A percentile compares a stretch with the other conserved stretches of the same genome.
phyloP scores from a whole-genome alignment of 2,329 filamentous ascomycete genomes.

The Hypoxylon sp. region DNA sequence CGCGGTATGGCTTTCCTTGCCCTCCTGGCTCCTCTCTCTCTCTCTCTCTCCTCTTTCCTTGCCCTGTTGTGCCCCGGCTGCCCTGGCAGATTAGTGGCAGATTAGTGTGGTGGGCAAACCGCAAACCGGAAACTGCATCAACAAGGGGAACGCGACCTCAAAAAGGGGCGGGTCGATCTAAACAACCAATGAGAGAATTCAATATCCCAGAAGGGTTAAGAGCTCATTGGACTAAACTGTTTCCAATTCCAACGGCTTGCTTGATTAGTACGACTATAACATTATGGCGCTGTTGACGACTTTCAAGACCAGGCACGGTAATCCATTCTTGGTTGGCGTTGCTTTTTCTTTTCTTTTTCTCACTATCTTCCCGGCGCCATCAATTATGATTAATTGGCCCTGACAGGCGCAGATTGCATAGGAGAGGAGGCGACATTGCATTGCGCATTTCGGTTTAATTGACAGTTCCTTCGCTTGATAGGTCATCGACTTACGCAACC shows the following conservation, averaged over 20 bases:
- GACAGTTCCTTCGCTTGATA: slow-evolving; percentile 15
- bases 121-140: slow-evolving; percentile 31
- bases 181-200: slow-evolving; percentile 23
- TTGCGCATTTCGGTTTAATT: slow-evolving; percentile 5
- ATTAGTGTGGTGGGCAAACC: too few relatives aligned
- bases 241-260: slow-evolving; percentile 18
- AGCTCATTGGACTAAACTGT: slow-evolving; percentile 24
- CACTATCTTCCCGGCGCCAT: slow-evolving; percentile 9
- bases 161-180: slow-evolving; percentile 14
- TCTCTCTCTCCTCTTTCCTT: too few relatives aligned
- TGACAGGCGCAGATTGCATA: slow-evolving; percentile 24
- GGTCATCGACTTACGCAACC: slow-evolving; percentile 7
- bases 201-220: slow-evolving; percentile 23
- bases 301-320: not conserved
- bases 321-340: slow-evolving; percentile 25
- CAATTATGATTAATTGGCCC: slow-evolving; percentile 10
- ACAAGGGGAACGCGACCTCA: slow-evolving; percentile 6
- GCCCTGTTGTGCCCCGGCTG: too few relatives aligned
- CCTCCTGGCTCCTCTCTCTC: too few relatives aligned
- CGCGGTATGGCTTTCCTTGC: slow-evolving; percentile 7
- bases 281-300: slow-evolving; percentile 7
- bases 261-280: slow-evolving; percentile 10
- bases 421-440: slow-evolving; percentile 5
- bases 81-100: too few relatives aligned
- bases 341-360: slow-evolving; percentile 20